phyloP scores from a whole-genome alignment of 352 stramenopile species.

The Globisporangium radiosum region DNA sequence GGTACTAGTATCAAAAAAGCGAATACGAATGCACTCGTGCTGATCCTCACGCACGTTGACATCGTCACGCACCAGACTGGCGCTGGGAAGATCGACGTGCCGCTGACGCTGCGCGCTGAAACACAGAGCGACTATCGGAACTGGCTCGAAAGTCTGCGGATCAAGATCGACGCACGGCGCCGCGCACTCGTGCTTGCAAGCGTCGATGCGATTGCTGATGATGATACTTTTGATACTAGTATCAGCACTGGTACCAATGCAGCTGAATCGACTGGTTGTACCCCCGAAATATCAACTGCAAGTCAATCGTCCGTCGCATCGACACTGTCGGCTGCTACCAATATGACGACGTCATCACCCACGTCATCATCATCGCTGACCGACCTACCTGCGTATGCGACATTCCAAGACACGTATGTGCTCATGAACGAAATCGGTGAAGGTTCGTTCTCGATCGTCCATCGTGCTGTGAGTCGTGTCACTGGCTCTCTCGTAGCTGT shows the following conservation, averaged over 20 bases:
- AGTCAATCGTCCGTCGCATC: no score
- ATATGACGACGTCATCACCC: no score
- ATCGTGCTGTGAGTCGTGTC: conserved; percentile 62
- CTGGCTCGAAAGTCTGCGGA: conserved; percentile 42
- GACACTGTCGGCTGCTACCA: no score
- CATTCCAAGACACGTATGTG: conserved; percentile 56
- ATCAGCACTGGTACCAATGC: no score
- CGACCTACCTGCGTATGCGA: conserved; percentile 39
- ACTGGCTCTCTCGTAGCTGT: conserved; percentile 58
- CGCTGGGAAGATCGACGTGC: conserved; percentile 32
- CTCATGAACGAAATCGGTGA: conserved; percentile 79
- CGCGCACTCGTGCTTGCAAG: conserved; percentile 19
- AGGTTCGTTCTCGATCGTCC: conserved; percentile 80
- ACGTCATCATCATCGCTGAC: not conserved
- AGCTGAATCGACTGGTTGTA: no score
- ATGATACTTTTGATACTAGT: no score
- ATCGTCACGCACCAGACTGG: conserved; percentile 29
- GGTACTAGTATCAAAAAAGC: conserved; percentile 2
- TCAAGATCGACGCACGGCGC: conserved; percentile 48
- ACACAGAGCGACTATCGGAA: conserved; percentile 28
- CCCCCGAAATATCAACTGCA: no score
- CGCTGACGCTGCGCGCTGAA: conserved; percentile 46
- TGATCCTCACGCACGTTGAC: conserved; percentile 49
- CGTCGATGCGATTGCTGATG: not conserved
- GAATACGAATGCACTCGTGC: conserved; percentile 18